Percentiles rank a stretch among this genome's conserved stretches.
Evolutionary conservation across 345 rosid species (phyloP).

Genomic region (Arabidopsis thaliana): TAIR10.1 NC_003074.8:20211501-20212000

Average conservation of each 20-base stretch:
- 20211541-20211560: slow-evolving; percentile 59
- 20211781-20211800: slow-evolving; percentile 51
- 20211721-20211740: slow-evolving; percentile 55
- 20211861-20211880: slow-evolving; percentile 54
- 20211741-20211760: slow-evolving; percentile 55
- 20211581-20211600: slow-evolving; percentile 48
- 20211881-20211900: slow-evolving; percentile 34
- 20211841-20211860: slow-evolving; percentile 46
- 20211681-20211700: slow-evolving; percentile 55
- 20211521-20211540: slow-evolving; percentile 54
- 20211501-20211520: slow-evolving; percentile 45
- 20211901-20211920: slow-evolving; percentile 44
- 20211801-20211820: slow-evolving; percentile 51
- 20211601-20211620: slow-evolving; percentile 47
- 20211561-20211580: slow-evolving; percentile 50
- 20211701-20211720: slow-evolving; percentile 61
- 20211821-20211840: slow-evolving; percentile 63
- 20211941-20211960: not conserved
- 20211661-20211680: slow-evolving; percentile 54
- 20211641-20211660: slow-evolving; percentile 61
- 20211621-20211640: slow-evolving; percentile 53
- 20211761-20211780: slow-evolving; percentile 47
- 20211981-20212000: no score
- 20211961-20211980: no score
- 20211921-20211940: slow-evolving; percentile 55